phyloP scores from a whole-genome alignment of 306 rosid species.

The Cucumis sativus region DNA sequence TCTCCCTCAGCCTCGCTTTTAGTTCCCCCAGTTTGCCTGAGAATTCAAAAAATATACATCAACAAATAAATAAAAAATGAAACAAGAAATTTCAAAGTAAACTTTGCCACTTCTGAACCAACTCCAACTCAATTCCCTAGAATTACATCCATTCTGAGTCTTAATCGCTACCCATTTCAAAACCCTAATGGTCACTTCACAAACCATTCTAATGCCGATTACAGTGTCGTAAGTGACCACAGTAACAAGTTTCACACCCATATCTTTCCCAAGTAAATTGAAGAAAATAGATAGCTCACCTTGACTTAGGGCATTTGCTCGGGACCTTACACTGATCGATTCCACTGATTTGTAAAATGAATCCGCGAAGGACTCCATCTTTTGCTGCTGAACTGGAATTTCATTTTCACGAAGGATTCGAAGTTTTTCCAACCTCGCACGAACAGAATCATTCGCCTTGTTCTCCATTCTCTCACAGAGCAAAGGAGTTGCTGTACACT shows the following conservation, averaged over 20 bases:
- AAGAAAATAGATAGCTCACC: constrained; percentile 19
- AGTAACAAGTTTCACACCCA: neutral
- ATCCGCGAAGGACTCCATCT: constrained; percentile 20
- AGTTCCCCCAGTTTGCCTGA: constrained; percentile 37
- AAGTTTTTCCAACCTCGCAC: constrained; percentile 28
- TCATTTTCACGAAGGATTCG: constrained; percentile 30
- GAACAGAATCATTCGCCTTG: constrained; percentile 17
- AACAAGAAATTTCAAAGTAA: neutral
- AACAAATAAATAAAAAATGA: neutral
- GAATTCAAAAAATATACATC: neutral
- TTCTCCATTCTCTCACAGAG: constrained; percentile 14
- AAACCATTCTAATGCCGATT: neutral
- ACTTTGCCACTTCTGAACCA: neutral
- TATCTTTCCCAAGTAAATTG: neutral
- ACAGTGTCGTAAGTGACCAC: neutral
- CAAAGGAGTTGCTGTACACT: neutral
- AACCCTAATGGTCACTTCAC: constrained; percentile 25
- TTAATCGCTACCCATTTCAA: neutral
- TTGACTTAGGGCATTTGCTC: constrained; percentile 31
- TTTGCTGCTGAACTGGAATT: constrained; percentile 24
- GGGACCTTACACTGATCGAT: constrained; percentile 20
- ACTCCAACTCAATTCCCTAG: neutral
- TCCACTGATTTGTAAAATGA: constrained; percentile 29
- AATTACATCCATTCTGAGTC: neutral
- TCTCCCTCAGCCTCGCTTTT: constrained; percentile 49